These are phyloP conservation scores for Ophiosphaerella korrae DNA, from an alignment of 2,329 filamentous ascomycete genomes.

Conservation along the genomic window DNA sequence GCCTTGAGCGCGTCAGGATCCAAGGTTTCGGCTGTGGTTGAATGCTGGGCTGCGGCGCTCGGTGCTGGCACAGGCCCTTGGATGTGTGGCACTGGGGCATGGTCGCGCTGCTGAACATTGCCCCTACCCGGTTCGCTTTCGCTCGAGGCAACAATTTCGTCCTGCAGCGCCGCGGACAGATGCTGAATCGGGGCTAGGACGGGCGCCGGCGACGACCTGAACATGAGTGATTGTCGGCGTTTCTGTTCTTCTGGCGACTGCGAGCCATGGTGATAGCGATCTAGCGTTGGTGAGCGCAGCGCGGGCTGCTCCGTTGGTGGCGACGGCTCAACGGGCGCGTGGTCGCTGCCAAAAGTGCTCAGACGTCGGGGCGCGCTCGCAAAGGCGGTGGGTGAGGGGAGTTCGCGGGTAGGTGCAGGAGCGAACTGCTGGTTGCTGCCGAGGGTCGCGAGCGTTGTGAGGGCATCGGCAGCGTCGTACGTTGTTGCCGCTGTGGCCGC, in stretches of 20 bases:
- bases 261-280: constrained; percentile 54
- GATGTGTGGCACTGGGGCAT: constrained; percentile 35
- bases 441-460: constrained; percentile 42
- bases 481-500: constrained; percentile 25
- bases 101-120: constrained; percentile 36
- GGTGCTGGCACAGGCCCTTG: constrained; percentile 2
- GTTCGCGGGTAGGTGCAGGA: constrained; percentile 28
- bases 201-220: constrained; percentile 38
- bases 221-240: constrained; percentile 44
- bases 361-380: constrained; percentile 36
- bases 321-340: constrained; percentile 47
- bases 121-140: constrained; percentile 17
- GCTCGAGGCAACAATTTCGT: constrained; percentile 20
- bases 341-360: constrained; percentile 42
- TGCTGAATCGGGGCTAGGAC: constrained; percentile 50
- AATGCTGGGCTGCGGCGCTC: constrained; percentile 12
- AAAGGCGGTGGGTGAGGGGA: constrained; percentile 37
- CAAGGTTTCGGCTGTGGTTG: constrained; percentile 25
- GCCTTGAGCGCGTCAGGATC: constrained; percentile 51
- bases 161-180: constrained; percentile 30
- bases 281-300: constrained; percentile 51
- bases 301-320: constrained; percentile 43
- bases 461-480: constrained; percentile 49
- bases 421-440: constrained; percentile 41
- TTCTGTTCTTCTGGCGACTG: constrained; percentile 51